Base-by-base conservation (phyloP, 208 protist species). In the Phytomonas sp. region DNA sequence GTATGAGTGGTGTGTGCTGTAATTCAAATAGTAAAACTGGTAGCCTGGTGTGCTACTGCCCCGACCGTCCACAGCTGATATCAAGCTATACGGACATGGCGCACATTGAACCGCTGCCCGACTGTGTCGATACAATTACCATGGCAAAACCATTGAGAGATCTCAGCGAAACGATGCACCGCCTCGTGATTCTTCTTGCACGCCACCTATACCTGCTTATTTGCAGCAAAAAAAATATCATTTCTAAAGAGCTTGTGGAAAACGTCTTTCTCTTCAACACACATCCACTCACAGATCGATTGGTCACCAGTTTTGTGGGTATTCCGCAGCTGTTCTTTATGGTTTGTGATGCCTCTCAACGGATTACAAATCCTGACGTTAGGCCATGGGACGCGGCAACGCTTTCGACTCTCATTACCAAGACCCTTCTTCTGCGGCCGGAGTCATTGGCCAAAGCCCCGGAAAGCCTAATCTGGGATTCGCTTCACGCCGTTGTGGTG, bases 181-280 rank as follows among this genome's bases (percentile, higher is more conserved):
- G 91, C n/a, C 91, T 95, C 77, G 78, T 95, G 45, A 83, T 95
- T 26, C 70, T 93, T 8, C 74, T 95, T 52, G 84, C 88, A 2
- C 91, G 88, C 6, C 91, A 95, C 72, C 81, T 95, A 16, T 93
- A 91, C 79, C 83, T 95, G 19, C 78, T 89, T 62, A 79, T 92
- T 12, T 87, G 83, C 73, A 82, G 69, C 72, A 77, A 83, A 30
- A 80, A 77, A 29, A 73, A 83, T 26, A 63, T 33, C 36, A 75
- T 77, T 29, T 77, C 76, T 23, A 77, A 71, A 64, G 78, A 92
- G 56, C 77, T 88, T 42, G 69, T 89, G 52, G 76, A 90, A 60
- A 74, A 77, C 37, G 84, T 94, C 66, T 80, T 88, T 34, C 72
- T 86, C 60, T 92, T 89, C 72, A 78, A 82, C 40, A 81, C 79